Percentiles rank a stretch among this genome's conserved stretches.
These are phyloP conservation scores for Ophiostoma sp. DNA, from an alignment of 2,329 filamentous ascomycete genomes.

Conservation along the genomic window DNA sequence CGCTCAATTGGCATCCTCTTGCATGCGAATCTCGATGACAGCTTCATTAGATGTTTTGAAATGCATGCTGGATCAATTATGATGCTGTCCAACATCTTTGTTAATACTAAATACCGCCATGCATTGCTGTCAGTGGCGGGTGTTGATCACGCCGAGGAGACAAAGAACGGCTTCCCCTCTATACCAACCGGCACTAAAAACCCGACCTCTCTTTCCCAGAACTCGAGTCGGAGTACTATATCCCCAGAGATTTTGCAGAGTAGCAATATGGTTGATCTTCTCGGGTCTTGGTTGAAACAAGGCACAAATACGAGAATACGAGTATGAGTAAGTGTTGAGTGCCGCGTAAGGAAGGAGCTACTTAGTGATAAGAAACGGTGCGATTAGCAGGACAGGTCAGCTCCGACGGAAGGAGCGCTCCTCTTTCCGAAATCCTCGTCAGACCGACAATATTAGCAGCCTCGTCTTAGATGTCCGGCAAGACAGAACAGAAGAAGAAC, in stretches of 20 bases:
- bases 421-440: neutral
- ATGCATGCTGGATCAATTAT: neutral
- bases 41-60: neutral
- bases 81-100: neutral
- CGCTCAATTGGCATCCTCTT: neutral
- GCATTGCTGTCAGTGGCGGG: neutral
- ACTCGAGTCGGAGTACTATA: neutral
- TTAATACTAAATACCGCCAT: neutral
- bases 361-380: neutral
- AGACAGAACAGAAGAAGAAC: neutral
- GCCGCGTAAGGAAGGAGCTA: neutral
- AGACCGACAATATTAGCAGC: neutral
- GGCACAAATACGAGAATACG: neutral
- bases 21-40: constrained; percentile 4
- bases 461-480: neutral
- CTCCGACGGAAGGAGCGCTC: neutral
- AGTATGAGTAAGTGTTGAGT: neutral
- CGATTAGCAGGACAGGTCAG: neutral
- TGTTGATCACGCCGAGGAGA: neutral
- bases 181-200: neutral
- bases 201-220: neutral
- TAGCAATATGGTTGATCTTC: neutral
- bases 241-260: neutral
- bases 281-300: neutral
- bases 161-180: constrained; percentile 9